Percentiles rank a stretch among this genome's conserved stretches.
These are phyloP conservation scores for Solanum lycopersicoides DNA, from an alignment of 257 asterid genomes.

Conservation along the genomic window DNA sequence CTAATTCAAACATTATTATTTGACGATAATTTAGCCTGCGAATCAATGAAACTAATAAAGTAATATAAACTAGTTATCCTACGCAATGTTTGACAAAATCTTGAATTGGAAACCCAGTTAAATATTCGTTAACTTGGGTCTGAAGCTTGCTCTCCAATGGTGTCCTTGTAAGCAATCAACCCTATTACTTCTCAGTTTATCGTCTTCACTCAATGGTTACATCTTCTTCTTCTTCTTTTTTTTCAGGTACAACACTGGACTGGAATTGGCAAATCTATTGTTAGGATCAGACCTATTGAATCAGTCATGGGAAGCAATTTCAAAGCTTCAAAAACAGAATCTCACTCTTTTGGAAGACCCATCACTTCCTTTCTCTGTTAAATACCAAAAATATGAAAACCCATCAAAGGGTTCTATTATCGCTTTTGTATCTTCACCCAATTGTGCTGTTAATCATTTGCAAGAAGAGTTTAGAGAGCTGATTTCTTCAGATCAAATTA, in stretches of 20 bases:
- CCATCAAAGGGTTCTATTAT: neutral
- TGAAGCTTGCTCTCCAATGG: neutral
- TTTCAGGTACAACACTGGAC: slow-evolving; percentile 9
- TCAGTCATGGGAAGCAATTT: slow-evolving; percentile 14
- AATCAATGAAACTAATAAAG: too few species aligned
- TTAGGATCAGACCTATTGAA: slow-evolving; percentile 8
- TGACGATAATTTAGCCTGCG: too few species aligned
- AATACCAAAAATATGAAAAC: neutral
- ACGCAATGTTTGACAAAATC: neutral
- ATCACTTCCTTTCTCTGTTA: neutral
- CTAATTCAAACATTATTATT: too few species aligned
- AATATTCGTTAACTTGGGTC: neutral
- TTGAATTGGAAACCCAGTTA: neutral
- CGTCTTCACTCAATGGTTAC: neutral
- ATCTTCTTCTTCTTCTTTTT: neutral
- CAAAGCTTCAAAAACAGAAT: neutral
- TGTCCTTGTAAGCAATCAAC: neutral
- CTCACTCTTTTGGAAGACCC: neutral
- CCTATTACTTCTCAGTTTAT: neutral
- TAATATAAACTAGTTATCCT: neutral
- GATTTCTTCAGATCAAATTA: neutral
- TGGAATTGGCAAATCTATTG: slow-evolving; percentile 10
- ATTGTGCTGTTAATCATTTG: neutral
- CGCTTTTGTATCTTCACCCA: slow-evolving; percentile 8
- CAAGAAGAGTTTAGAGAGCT: neutral